Conservation (phyloP, 1,139 yeast genomes). For the Waltiozyma sp. region DNA sequence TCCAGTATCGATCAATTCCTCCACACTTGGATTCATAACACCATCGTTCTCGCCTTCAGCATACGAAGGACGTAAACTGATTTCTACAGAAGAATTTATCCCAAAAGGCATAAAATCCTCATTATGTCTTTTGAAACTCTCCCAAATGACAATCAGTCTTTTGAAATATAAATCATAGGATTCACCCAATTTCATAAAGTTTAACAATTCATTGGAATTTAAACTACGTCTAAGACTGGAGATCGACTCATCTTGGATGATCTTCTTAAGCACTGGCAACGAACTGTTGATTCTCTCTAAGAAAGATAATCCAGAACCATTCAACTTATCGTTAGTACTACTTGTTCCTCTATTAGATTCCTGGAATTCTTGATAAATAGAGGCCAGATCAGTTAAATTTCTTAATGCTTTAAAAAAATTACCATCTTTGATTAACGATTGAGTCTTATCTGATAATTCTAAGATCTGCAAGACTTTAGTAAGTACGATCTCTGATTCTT, state of each 20-base stretch:
- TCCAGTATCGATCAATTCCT: slow-evolving; percentile 35
- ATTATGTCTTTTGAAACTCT: slow-evolving; percentile 26
- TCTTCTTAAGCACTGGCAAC: slow-evolving; percentile 64
- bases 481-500: slow-evolving; percentile 50
- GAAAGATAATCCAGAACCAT: slow-evolving; percentile 62
- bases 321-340: no score
- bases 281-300: slow-evolving; percentile 62
- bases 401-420: slow-evolving; percentile 83
- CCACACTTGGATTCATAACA: slow-evolving; percentile 17
- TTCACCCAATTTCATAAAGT: slow-evolving; percentile 50
- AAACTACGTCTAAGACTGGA: slow-evolving; percentile 66
- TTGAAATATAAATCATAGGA: slow-evolving; percentile 31
- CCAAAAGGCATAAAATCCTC: slow-evolving; percentile 46
- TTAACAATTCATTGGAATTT: slow-evolving; percentile 44
- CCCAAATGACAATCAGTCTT: slow-evolving; percentile 49
- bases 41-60: slow-evolving; percentile 5
- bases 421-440: slow-evolving; percentile 63
- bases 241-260: slow-evolving; percentile 72
- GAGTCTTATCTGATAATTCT: slow-evolving; percentile 78
- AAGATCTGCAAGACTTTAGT: slow-evolving; percentile 70
- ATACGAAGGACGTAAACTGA: slow-evolving; percentile 52
- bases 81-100: slow-evolving; percentile 79
- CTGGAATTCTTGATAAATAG: slow-evolving; percentile 46
- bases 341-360: no score
- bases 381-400: slow-evolving; percentile 63